Evolutionary conservation across 2,329 filamentous ascomycete genomes (phyloP).

Genomic region (Fusarium denticulatum): DNA sequence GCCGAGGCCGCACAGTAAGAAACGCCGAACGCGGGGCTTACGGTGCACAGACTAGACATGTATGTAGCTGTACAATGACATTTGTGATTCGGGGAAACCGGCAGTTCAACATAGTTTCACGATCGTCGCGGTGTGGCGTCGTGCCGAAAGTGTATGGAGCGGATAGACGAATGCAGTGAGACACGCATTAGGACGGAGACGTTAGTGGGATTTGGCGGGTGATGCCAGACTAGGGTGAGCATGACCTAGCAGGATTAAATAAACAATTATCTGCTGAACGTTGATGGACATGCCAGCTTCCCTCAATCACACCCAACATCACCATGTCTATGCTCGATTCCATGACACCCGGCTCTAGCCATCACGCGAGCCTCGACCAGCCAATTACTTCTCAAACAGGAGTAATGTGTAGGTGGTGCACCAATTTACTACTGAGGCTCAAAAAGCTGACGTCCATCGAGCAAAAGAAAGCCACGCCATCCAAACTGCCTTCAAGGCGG

Average conservation of each 20-base stretch:
- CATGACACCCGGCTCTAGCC: not conserved
- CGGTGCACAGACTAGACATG: not conserved
- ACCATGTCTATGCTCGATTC: not conserved
- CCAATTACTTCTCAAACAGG: not conserved
- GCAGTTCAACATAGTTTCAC: not conserved
- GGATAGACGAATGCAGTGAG: not conserved
- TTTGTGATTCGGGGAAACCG: not conserved
- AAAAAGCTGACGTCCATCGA: fast-evolving
- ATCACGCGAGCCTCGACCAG: not conserved
- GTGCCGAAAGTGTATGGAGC: not conserved
- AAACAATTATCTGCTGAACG: not conserved
- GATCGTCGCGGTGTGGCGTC: not conserved
- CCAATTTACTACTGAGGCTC: fast-evolving
- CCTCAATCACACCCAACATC: not conserved
- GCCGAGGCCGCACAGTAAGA: not conserved
- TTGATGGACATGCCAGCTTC: not conserved
- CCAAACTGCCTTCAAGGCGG: not conserved
- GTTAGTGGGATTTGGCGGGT: not conserved
- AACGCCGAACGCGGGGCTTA: not conserved
- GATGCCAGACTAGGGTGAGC: not conserved
- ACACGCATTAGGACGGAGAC: not conserved
- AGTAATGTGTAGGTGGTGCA: not conserved
- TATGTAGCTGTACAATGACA: not conserved
- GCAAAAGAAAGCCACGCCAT: not conserved
- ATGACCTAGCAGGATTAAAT: not conserved